These are phyloP conservation scores for Penicillium lividum DNA, from an alignment of 495 filamentous ascomycete genomes.

Conservation along the genomic window DNA sequence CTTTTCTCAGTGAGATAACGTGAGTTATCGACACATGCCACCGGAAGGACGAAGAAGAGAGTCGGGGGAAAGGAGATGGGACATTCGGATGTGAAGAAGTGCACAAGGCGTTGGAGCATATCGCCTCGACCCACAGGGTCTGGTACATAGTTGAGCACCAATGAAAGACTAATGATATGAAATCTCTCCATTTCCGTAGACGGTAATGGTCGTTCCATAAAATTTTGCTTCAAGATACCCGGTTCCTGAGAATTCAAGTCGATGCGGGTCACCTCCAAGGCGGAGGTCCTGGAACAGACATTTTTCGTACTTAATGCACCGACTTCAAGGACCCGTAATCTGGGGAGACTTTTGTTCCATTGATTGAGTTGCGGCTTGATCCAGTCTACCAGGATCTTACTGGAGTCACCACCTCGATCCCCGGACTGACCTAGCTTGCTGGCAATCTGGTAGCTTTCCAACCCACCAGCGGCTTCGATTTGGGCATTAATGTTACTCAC, in stretches of 20 bases:
- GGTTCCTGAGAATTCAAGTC: constrained; percentile 85
- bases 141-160: constrained; percentile 94
- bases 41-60: constrained; percentile 88
- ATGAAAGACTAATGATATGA: constrained; percentile 87
- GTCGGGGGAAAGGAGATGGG: constrained; percentile 57
- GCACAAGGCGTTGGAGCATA: constrained; percentile 72
- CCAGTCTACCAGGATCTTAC: constrained; percentile 84
- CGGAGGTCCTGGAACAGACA: constrained; percentile 68
- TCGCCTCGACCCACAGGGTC: constrained; percentile 71
- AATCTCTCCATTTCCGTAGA: constrained; percentile 61
- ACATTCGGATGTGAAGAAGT: constrained; percentile 49
- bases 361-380: constrained; percentile 51
- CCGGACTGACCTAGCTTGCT: constrained; percentile 84
- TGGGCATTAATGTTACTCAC: constrained; percentile 57
- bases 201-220: constrained; percentile 86
- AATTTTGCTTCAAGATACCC: constrained; percentile 84
- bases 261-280: constrained; percentile 79
- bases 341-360: constrained; percentile 26
- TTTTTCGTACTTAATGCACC: constrained; percentile 86
- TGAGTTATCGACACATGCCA: constrained; percentile 87
- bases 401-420: constrained; percentile 88
- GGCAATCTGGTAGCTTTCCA: constrained; percentile 83
- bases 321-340: constrained; percentile 77
- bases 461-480: constrained; percentile 71
- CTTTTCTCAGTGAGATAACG: constrained; percentile 80